Conservation (phyloP, 2,329 filamentous ascomycete species). For the Cladosporium sp. region DNA sequence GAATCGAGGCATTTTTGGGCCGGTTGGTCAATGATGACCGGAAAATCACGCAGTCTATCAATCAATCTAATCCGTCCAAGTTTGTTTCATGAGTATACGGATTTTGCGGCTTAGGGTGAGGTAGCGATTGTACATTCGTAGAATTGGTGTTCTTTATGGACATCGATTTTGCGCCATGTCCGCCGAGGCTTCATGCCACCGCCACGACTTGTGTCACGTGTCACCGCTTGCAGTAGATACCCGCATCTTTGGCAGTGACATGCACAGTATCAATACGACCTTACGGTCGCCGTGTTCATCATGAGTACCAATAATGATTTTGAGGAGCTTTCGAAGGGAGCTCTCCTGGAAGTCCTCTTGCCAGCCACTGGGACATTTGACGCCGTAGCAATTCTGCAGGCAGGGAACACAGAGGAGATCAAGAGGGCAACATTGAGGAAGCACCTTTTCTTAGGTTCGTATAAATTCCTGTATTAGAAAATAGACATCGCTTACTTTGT, state of each 20-base stretch:
- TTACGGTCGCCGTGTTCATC: too few species aligned
- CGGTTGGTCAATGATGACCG: too few species aligned
- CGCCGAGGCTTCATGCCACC: neutral
- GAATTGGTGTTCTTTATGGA: too few species aligned
- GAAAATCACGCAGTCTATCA: too few species aligned
- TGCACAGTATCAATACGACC: neutral
- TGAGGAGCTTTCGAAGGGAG: conserved; percentile 20
- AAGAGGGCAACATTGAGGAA: conserved; percentile 20
- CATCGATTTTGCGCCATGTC: too few species aligned
- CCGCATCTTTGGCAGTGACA: neutral
- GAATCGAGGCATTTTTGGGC: too few species aligned
- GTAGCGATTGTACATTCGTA: too few species aligned
- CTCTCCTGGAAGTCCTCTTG: conserved; percentile 26
- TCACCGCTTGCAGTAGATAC: neutral
- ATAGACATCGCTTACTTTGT: too few species aligned
- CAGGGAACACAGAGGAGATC: conserved; percentile 22
- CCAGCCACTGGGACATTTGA: conserved; percentile 21
- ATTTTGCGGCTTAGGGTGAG: too few species aligned
- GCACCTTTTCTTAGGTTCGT: conserved; percentile 29
- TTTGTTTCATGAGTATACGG: too few species aligned
- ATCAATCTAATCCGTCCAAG: too few species aligned
- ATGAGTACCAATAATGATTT: conserved; percentile 15
- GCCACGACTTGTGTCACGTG: neutral
- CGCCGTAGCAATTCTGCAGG: conserved; percentile 15
- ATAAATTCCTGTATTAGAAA: too few species aligned